Evolutionary conservation across 2,329 filamentous ascomycete species (phyloP).

Genomic region (Pleoardoris graminearum): DNA sequence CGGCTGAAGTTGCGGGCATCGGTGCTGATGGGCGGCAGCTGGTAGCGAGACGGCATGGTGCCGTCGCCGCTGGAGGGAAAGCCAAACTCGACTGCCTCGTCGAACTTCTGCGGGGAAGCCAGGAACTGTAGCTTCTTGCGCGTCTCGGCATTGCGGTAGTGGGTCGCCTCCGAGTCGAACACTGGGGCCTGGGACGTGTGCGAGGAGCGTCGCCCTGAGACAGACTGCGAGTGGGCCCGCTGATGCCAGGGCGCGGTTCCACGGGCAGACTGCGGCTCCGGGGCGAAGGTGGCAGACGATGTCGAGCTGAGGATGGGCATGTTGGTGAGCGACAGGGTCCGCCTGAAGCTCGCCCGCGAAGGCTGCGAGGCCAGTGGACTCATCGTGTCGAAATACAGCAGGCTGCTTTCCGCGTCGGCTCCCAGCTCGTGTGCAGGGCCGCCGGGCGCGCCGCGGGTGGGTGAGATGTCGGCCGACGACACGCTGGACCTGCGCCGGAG

Average conservation of each 20-base stretch:
- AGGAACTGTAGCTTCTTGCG: constrained; percentile 84
- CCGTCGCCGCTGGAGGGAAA: constrained; percentile 65
- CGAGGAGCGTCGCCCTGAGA: constrained; percentile 34
- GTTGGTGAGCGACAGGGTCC: constrained; percentile 72
- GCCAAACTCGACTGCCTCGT: constrained; percentile 91
- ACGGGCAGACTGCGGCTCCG: constrained; percentile 45
- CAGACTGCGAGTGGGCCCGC: constrained; percentile 36
- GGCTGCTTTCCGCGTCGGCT: constrained; percentile 24
- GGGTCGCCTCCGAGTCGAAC: constrained; percentile 71
- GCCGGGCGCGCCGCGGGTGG: constrained; percentile 14
- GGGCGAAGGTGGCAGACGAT: constrained; percentile 50
- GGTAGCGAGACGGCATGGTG: constrained; percentile 26
- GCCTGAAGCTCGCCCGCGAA: constrained; percentile 60
- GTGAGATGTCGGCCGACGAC: constrained; percentile 22
- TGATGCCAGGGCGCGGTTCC: constrained; percentile 36
- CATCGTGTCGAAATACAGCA: constrained; percentile 35
- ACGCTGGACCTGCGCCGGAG: constrained; percentile 23
- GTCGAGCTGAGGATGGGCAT: constrained; percentile 62
- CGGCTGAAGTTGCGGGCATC: constrained; percentile 52
- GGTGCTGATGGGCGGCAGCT: constrained; percentile 40
- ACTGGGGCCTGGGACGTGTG: constrained; percentile 31
- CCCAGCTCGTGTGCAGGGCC: constrained; percentile 19
- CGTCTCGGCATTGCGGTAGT: constrained; percentile 90
- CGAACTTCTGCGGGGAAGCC: constrained; percentile 89
- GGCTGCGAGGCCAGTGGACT: constrained; percentile 19